Evolutionary conservation across 73 alveolate species (phyloP).

Genomic region (Stentor coeruleus): DNA sequence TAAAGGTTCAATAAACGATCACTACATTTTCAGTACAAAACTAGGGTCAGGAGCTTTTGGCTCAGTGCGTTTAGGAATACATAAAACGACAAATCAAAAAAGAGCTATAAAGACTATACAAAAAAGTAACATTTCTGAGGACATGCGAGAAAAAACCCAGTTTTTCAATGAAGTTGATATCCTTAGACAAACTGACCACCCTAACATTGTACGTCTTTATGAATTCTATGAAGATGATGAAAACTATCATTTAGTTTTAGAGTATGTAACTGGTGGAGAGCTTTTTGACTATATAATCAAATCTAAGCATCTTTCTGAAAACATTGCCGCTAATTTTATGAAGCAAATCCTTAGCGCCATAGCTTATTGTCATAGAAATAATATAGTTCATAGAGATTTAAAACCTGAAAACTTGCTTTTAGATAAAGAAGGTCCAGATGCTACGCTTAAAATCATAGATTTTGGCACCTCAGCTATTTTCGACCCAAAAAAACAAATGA

Average conservation of each 20-base stretch:
- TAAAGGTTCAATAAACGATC: constrained; percentile 50
- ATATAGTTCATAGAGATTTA: constrained; percentile 87
- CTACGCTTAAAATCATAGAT: constrained; percentile 76
- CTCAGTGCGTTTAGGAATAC: constrained; percentile 57
- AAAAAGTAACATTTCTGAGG: too few relatives aligned
- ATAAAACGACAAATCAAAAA: constrained; percentile 45
- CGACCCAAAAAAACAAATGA: constrained; percentile 47
- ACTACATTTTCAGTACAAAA: constrained; percentile 52
- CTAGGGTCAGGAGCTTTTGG: constrained; percentile 69
- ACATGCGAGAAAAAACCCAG: constrained; percentile 48
- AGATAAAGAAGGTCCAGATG: constrained; percentile 61
- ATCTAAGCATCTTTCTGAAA: constrained; percentile 72
- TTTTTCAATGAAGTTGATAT: constrained; percentile 76
- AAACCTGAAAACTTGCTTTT: constrained; percentile 81
- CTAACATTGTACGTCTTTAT: constrained; percentile 79
- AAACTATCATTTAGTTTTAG: constrained; percentile 69
- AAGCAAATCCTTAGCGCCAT: constrained; percentile 90
- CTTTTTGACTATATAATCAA: constrained; percentile 67
- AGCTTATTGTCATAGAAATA: constrained; percentile 87
- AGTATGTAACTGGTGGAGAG: constrained; percentile 70
- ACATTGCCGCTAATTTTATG: constrained; percentile 67
- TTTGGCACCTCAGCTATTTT: constrained; percentile 74
- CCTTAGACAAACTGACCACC: constrained; percentile 71
- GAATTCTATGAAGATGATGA: constrained; percentile 81
- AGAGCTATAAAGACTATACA: constrained; percentile 44